These are phyloP conservation scores for Zancudomyces culisetae DNA, from an alignment of 371 early-diverging fungal genomes.

Conservation along the genomic window DNA sequence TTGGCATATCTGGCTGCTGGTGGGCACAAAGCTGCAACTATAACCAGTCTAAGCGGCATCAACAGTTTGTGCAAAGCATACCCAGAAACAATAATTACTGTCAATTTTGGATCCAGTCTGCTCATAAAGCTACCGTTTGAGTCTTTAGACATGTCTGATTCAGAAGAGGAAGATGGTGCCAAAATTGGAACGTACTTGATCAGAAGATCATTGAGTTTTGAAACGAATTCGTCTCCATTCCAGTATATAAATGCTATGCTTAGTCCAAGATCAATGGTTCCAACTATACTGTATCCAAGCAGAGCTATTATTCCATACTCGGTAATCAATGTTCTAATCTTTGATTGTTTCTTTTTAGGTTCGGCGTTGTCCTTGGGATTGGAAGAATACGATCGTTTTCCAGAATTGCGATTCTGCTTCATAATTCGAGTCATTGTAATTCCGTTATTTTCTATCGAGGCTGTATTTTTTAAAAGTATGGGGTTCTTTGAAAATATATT, in stretches of 20 bases:
- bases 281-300: not conserved
- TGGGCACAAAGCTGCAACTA: slow-evolving; percentile 20
- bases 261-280: not conserved
- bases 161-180: not conserved
- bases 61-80: slow-evolving; percentile 24
- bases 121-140: not conserved
- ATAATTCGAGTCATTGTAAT: not conserved
- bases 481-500: too few species aligned
- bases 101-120: slow-evolving; percentile 9
- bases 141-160: not conserved
- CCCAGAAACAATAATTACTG: slow-evolving; percentile 19
- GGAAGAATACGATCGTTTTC: not conserved
- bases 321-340: not conserved
- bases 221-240: not conserved
- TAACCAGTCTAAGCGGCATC: slow-evolving; percentile 18
- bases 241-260: not conserved
- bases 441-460: too few species aligned
- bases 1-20: slow-evolving; percentile 21
- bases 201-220: not conserved
- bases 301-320: slow-evolving; percentile 1
- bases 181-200: not conserved
- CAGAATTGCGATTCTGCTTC: not conserved
- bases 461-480: too few species aligned
- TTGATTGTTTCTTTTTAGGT: not conserved
- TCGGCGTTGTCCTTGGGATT: not conserved